These are phyloP conservation scores for Amanita pseudoporphyria DNA, from an alignment of 768 basidiomycete species.

Conservation along the genomic window DNA sequence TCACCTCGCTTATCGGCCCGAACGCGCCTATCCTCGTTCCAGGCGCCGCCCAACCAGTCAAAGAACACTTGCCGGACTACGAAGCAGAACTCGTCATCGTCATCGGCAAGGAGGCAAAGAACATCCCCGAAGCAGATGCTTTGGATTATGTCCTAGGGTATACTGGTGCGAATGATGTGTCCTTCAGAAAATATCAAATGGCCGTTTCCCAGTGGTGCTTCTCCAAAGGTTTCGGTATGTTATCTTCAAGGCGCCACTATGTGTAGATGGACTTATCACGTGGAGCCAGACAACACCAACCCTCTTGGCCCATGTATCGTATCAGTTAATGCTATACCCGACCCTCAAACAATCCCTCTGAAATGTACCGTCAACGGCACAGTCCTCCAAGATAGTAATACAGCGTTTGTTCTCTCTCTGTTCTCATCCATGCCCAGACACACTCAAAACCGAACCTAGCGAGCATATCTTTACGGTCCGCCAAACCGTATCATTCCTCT, in stretches of 20 bases:
- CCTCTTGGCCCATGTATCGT: constrained; percentile 82
- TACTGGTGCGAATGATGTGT: constrained; percentile 75
- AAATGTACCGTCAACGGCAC: constrained; percentile 59
- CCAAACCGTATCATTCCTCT: constrained; percentile 71
- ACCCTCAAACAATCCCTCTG: constrained; percentile 58
- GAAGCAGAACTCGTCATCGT: constrained; percentile 78
- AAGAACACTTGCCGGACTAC: constrained; percentile 70
- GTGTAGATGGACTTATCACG: not conserved
- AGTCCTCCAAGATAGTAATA: constrained; percentile 65
- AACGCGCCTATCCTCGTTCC: constrained; percentile 58
- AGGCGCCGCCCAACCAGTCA: constrained; percentile 54
- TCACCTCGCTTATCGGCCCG: constrained; percentile 61
- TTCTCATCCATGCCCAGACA: not conserved
- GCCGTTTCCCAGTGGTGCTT: constrained; percentile 81
- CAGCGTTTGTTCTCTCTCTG: constrained; percentile 41
- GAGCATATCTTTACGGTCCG: constrained; percentile 76
- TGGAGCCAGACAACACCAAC: constrained; percentile 44
- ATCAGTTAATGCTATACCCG: constrained; percentile 47
- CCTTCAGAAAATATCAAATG: constrained; percentile 77
- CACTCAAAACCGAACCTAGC: constrained; percentile 26
- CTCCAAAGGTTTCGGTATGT: constrained; percentile 76
- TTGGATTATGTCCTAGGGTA: constrained; percentile 83
- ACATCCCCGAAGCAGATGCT: constrained; percentile 73
- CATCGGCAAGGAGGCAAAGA: constrained; percentile 71
- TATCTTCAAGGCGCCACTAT: not conserved